Evolutionary conservation across 257 asterid species (phyloP).

Genomic region (Petunia secreta): DNA sequence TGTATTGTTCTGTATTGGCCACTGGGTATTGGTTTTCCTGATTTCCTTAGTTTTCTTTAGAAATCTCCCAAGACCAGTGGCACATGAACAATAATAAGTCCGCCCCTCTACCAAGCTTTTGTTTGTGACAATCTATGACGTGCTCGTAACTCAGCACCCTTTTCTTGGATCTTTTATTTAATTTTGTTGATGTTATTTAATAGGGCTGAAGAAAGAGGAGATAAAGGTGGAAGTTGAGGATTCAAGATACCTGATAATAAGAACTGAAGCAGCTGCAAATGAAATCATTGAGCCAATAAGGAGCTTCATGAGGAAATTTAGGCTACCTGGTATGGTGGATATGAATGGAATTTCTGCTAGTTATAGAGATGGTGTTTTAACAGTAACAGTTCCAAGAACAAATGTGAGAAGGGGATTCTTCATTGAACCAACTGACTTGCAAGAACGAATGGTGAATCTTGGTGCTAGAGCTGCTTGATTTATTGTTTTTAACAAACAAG

Average conservation of each 20-base stretch:
- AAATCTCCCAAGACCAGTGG: too few species aligned
- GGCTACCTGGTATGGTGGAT: conserved; percentile 66
- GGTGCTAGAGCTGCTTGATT: conserved; percentile 76
- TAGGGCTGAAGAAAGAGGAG: conserved; percentile 73
- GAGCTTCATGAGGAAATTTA: conserved; percentile 61
- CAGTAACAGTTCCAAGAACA: conserved; percentile 60
- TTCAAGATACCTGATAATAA: conserved; percentile 60
- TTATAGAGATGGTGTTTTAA: conserved; percentile 63
- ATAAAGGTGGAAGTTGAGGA: conserved; percentile 75
- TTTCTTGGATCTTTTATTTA: background rate
- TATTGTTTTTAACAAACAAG: background rate
- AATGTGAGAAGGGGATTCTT: conserved; percentile 52
- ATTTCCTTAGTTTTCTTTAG: background rate
- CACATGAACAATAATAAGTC: too few species aligned
- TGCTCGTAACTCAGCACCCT: too few species aligned
- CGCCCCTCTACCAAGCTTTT: too few species aligned
- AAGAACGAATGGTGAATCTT: conserved; percentile 27
- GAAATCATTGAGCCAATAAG: conserved; percentile 39
- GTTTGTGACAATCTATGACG: too few species aligned
- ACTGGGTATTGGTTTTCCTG: conserved; percentile 6
- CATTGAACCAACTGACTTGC: conserved; percentile 47
- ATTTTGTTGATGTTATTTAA: too few species aligned
- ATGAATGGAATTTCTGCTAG: conserved; percentile 61
- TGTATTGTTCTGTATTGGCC: background rate
- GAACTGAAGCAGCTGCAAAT: conserved; percentile 49